A percentile compares a stretch with the other conserved stretches of the same genome.
Evolutionary conservation across 2,329 filamentous ascomycete species (phyloP).

Genomic region (Pseudocercospora pini-densiflorae): DNA sequence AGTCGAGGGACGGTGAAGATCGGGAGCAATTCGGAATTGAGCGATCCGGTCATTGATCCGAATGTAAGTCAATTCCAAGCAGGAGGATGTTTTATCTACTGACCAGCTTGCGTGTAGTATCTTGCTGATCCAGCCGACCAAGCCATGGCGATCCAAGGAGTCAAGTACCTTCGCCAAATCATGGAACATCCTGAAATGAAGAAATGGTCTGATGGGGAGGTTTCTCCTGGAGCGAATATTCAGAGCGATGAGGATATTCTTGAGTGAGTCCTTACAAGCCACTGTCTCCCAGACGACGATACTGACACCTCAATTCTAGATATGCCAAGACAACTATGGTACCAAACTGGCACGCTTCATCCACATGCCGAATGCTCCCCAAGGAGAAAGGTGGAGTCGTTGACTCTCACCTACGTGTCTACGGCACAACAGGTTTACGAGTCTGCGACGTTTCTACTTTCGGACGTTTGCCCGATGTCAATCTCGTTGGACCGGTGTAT

Average conservation of each 20-base stretch:
- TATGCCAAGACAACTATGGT: conserved; percentile 24
- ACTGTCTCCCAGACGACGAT: too few relatives aligned
- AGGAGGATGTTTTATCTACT: background rate
- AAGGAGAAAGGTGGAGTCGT: conserved; percentile 30
- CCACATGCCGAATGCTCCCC: conserved; percentile 32
- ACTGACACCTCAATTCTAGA: background rate
- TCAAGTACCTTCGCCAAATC: conserved; percentile 25
- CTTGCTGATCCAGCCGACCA: conserved; percentile 25
- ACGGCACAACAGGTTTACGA: conserved; percentile 30
- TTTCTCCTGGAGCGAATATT: conserved; percentile 15
- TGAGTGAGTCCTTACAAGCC: conserved; percentile 5
- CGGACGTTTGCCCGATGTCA: conserved; percentile 24
- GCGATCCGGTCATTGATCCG: conserved; percentile 24
- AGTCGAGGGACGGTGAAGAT: conserved; percentile 15
- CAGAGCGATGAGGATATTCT: conserved; percentile 25
- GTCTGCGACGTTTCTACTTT: conserved; percentile 32
- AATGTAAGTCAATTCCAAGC: conserved; percentile 13
- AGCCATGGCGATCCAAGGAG: conserved; percentile 25
- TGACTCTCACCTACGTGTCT: conserved; percentile 29
- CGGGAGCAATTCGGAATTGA: conserved; percentile 13
- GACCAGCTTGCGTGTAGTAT: conserved; percentile 8
- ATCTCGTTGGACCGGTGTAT: conserved; percentile 25
- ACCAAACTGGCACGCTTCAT: conserved; percentile 27
- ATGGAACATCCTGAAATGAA: conserved; percentile 22
- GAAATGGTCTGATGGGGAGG: conserved; percentile 24